Base-by-base conservation (phyloP, 164 flowering plant genomes). In the Vitis labrusca region DNA sequence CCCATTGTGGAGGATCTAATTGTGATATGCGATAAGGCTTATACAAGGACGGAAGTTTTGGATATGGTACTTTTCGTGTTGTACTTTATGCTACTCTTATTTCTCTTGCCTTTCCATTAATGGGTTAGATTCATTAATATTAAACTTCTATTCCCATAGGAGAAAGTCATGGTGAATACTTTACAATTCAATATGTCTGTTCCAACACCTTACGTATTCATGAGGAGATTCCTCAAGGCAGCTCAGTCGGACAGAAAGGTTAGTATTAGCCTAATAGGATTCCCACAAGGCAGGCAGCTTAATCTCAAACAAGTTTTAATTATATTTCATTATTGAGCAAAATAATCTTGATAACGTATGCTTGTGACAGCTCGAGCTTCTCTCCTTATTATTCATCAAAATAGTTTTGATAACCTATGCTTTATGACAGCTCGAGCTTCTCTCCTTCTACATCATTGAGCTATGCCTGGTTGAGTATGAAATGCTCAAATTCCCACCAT, bases 401-500 rank as follows among this genome's bases (percentile, higher is more conserved):
- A 23, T 10, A 10, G 10, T 62, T 8, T 17, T n/a, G 19, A 10
- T n/a, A 23, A 23, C 27, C 27, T 23, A 23, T n/a, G 8, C 59
- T 2, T 44, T 30, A 49, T 51, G 50, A 13, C 78, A 83, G 82
- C 77, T 84, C 17, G 84, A 82, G 71, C 77, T 78, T 16, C 73
- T 85, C 9, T 73, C 85, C 5, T 85, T 78, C 75, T 81, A 76
- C 78, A 62, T 80, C 62, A 75, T 77, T 23, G 87, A 83, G 78
- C 84, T 84, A 0, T 75, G 78, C 67, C 69, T 82, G 16, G 89
- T 85, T 52, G 85, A 85, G 69, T 84, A 82, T 60, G 79, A 84
- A 54, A 84, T 80, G 82, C 76, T 84, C 19, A 82, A 78, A 71
- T 84, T 70, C 61, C 74, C 80, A 16, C 87, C 89, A 5, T 85